phyloP scores from a whole-genome alignment of 1,139 yeast genomes.

The Suhomyces kunorum region DNA sequence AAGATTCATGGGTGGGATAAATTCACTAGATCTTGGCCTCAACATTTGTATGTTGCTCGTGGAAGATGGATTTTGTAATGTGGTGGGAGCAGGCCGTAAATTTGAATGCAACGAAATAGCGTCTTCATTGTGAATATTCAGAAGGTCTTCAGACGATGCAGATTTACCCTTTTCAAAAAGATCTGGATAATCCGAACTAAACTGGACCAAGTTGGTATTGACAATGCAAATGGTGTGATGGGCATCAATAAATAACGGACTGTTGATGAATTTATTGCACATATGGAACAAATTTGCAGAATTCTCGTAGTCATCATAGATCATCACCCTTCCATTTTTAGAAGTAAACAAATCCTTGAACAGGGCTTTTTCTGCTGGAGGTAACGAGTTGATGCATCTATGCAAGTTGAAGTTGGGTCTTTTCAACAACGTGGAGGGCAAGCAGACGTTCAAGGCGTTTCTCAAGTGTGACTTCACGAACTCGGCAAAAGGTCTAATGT shows the following conservation, averaged over 20 bases:
- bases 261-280: slow-evolving; percentile 48
- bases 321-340: slow-evolving; percentile 18
- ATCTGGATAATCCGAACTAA: slow-evolving; percentile 25
- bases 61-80: slow-evolving; percentile 8
- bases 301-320: slow-evolving; percentile 36
- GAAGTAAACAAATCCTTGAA: slow-evolving; percentile 22
- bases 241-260: slow-evolving; percentile 26
- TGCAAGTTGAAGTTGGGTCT: slow-evolving; percentile 61
- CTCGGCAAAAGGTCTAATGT: slow-evolving; percentile 71
- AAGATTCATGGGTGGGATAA: slow-evolving; percentile 14
- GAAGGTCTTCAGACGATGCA: not conserved
- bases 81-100: slow-evolving; percentile 9
- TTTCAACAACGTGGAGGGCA: slow-evolving; percentile 76
- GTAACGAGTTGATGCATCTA: slow-evolving; percentile 60
- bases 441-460: slow-evolving; percentile 66
- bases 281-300: slow-evolving; percentile 48
- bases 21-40: too few species aligned
- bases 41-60: slow-evolving; percentile 9
- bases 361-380: slow-evolving; percentile 39
- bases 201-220: slow-evolving; percentile 35
- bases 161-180: slow-evolving; percentile 18
- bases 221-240: slow-evolving; percentile 34
- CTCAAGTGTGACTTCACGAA: slow-evolving; percentile 52
- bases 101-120: slow-evolving; percentile 2
- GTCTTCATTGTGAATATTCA: not conserved